These are phyloP conservation scores for Crithidia fasciculata DNA, from an alignment of 208 protist genomes.

Conservation along the genomic window DNA sequence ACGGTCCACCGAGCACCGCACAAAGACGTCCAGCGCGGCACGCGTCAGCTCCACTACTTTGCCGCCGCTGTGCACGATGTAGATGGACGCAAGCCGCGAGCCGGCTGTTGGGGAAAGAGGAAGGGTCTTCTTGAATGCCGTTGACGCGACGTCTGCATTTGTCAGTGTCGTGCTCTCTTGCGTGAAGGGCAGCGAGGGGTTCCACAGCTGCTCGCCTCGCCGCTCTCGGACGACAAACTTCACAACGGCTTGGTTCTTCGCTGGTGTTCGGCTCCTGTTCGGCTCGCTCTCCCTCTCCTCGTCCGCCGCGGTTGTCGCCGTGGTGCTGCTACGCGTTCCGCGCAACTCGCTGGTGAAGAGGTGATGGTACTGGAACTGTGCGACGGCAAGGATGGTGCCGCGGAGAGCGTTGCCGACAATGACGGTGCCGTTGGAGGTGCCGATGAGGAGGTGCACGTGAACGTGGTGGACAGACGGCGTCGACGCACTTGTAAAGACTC, in stretches of 20 bases:
- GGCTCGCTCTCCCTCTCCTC: not conserved
- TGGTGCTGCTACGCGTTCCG: conserved; percentile 19
- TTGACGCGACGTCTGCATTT: not conserved
- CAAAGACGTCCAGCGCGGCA: conserved; percentile 57
- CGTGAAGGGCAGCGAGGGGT: conserved; percentile 25
- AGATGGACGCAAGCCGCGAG: conserved; percentile 41
- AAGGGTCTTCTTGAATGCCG: not conserved
- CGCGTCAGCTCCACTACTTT: conserved; percentile 69
- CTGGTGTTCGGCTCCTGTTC: not conserved
- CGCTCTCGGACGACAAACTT: conserved; percentile 57
- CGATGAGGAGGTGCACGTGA: conserved; percentile 86
- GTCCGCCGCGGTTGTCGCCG: not conserved
- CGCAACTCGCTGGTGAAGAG: conserved; percentile 12
- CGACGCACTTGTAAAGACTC: not conserved
- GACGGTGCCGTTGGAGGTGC: conserved; percentile 81
- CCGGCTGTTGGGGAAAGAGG: conserved; percentile 7
- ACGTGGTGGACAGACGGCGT: conserved; percentile 22
- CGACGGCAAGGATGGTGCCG: conserved; percentile 73
- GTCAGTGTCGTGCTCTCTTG: not conserved
- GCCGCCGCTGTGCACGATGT: conserved; percentile 68
- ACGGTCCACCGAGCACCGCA: conserved; percentile 40
- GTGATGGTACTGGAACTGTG: conserved; percentile 64
- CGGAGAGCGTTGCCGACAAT: conserved; percentile 81
- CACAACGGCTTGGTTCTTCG: conserved; percentile 49
- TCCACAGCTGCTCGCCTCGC: conserved; percentile 32